Percentiles rank a stretch among this genome's conserved stretches.
Conservation (phyloP, 257 asterid species). For the Striga asiatica region DNA sequence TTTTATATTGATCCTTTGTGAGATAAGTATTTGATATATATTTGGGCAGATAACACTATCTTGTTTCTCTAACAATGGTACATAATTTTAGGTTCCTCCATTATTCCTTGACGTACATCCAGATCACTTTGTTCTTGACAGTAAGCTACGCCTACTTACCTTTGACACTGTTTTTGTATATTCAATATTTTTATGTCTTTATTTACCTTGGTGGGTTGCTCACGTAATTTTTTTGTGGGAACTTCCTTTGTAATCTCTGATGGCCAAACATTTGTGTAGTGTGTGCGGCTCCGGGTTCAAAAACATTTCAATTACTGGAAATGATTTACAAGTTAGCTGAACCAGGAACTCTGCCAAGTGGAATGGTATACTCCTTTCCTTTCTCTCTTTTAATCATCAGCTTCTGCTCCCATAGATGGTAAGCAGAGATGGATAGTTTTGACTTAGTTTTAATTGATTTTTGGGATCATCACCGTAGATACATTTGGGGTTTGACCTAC, state of each 20-base stretch:
- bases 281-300: constrained; percentile 99
- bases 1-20: constrained; percentile 5
- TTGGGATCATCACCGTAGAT: neutral
- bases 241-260: constrained; percentile 8
- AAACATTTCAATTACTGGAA: constrained; percentile 95
- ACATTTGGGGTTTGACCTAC: too few species aligned
- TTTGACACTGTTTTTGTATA: constrained; percentile 2
- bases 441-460: neutral
- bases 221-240: neutral
- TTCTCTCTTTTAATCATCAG: constrained; percentile 3
- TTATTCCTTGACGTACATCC: constrained; percentile 86
- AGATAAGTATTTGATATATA: neutral
- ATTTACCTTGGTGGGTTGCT: neutral
- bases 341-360: constrained; percentile 75
- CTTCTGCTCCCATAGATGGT: neutral
- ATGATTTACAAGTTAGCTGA: constrained; percentile 72
- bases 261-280: constrained; percentile 36
- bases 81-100: constrained; percentile 86
- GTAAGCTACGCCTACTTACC: constrained; percentile 45
- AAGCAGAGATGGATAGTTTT: constrained; percentile 7
- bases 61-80: neutral
- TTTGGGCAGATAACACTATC: neutral
- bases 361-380: constrained; percentile 51
- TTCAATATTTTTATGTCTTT: too few species aligned
- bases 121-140: constrained; percentile 89